A percentile compares a stretch with the other conserved stretches of the same genome.
Conservation (phyloP, 192 early-diverging fungal genomes). For the Backusella mclennaniae region DNA sequence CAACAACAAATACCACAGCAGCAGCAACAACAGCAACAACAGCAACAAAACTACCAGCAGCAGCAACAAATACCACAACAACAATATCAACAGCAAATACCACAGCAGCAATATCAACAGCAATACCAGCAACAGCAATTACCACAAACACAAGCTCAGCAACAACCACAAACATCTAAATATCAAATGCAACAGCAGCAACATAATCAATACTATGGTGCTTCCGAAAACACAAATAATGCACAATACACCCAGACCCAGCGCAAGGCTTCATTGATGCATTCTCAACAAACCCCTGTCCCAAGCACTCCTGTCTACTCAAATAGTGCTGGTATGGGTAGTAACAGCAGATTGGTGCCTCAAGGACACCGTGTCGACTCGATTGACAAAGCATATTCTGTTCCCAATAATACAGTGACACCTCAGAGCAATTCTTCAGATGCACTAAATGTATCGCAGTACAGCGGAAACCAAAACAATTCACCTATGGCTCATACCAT, state of each 20-base stretch:
- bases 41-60: not conserved
- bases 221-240: not conserved
- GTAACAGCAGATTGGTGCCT: not conserved
- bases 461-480: not conserved
- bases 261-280: not conserved
- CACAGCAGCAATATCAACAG: not conserved
- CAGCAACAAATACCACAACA: not conserved
- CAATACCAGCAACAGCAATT: conserved; percentile 5
- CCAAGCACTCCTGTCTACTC: not conserved
- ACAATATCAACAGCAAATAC: conserved; percentile 7
- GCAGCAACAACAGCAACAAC: not conserved
- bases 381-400: not conserved
- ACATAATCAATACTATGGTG: not conserved
- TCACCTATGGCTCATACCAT: not conserved
- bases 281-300: not conserved
- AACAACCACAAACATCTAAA: not conserved
- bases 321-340: not conserved
- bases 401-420: not conserved
- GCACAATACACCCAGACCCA: not conserved
- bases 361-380: not conserved
- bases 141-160: not conserved
- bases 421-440: not conserved
- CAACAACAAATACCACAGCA: conserved; percentile 2
- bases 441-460: not conserved
- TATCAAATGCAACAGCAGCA: not conserved